phyloP scores from a whole-genome alignment of 768 basidiomycete genomes.

The Pisolithus sp. region DNA sequence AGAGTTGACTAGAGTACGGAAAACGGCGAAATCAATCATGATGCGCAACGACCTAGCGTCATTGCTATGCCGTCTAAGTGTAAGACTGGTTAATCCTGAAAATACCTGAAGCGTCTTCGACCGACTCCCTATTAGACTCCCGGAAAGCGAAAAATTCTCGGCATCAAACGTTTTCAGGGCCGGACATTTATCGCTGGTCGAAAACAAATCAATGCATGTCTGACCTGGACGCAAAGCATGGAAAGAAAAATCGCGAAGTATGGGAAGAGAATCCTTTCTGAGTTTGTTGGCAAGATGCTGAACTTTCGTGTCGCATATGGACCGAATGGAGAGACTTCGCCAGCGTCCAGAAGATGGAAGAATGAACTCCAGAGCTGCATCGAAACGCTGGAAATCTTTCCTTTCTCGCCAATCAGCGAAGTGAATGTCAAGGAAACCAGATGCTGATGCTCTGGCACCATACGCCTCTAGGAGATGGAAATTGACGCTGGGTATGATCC shows the following conservation, averaged over 20 bases:
- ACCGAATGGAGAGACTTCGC: conserved; percentile 22
- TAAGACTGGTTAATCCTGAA: conserved; percentile 18
- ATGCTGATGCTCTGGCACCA: conserved; percentile 17
- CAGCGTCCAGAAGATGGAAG: conserved; percentile 22
- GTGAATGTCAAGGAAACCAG: conserved; percentile 22
- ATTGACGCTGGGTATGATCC: conserved; percentile 15
- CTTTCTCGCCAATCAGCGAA: conserved; percentile 25
- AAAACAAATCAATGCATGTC: conserved; percentile 21
- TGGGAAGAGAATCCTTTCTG: conserved; percentile 13
- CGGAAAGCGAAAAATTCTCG: conserved; percentile 22
- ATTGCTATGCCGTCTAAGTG: conserved; percentile 23
- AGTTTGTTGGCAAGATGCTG: conserved; percentile 24
- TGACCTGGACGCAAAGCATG: conserved; percentile 26
- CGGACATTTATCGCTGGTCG: conserved; percentile 11
- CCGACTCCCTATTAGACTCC: conserved; percentile 13
- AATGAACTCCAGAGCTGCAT: conserved; percentile 18
- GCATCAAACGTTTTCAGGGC: conserved; percentile 22
- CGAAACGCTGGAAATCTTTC: conserved; percentile 26
- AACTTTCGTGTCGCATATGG: conserved; percentile 24
- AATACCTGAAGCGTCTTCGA: conserved; percentile 13
- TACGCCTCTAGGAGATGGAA: conserved; percentile 19
- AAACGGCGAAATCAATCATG: conserved; percentile 23
- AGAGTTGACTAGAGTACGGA: conserved; percentile 17
- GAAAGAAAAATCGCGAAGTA: conserved; percentile 24
- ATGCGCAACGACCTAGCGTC: conserved; percentile 22